Base-by-base conservation (phyloP, 1,284 basidiomycete genomes). In the Pterulicium gracile region DNA sequence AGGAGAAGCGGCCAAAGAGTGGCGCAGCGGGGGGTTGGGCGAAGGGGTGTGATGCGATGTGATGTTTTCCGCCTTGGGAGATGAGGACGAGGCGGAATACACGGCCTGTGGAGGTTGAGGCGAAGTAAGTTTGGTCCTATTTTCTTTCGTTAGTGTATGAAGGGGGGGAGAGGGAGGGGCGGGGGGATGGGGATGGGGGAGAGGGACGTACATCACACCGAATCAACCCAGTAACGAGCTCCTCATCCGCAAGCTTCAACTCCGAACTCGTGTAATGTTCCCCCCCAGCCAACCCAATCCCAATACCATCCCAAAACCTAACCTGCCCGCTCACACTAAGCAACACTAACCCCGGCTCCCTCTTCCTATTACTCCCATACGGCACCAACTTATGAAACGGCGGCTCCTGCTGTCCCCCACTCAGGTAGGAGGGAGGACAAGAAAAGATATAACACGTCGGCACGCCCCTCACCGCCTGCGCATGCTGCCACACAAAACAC, bases 391-490 rank as follows among this genome's bases (percentile, higher is more conserved):
- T 75, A 55, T 84, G 77, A 46, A 80, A 73, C 10, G 85, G 82
- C 19, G 77, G 72, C 12, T 65, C 66, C 3, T 56, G 51, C 41
- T 59, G 56, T 22, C 68, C 60, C 12, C 70, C 58, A 56, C 68
- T 57, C 58, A 68, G 47, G 24, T 15, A 15, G 4, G 15, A 24
- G 2, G 56, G 65, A 7, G 81, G 81, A 57, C 80, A 84, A 14
- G 79, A 68, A 55, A 89, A 86, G 36, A 89, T 89, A 55, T 89
- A 88, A 59, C 87, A 89, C 5, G 84, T 88, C 13, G 85, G 84
- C 48, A 73, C 74, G 13, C 78, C 73, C 56, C 72, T 73, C 43
- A 78, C 61, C 13, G 77, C 77, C 78, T 83, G 77, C 39, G 79
- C 72, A 64, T 87, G 79, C 53, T 86, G 81, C 86, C 86, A 89